Evolutionary conservation across 306 rosid genomes (phyloP).

Genomic region (Trichosanthes cucumerina): DNA sequence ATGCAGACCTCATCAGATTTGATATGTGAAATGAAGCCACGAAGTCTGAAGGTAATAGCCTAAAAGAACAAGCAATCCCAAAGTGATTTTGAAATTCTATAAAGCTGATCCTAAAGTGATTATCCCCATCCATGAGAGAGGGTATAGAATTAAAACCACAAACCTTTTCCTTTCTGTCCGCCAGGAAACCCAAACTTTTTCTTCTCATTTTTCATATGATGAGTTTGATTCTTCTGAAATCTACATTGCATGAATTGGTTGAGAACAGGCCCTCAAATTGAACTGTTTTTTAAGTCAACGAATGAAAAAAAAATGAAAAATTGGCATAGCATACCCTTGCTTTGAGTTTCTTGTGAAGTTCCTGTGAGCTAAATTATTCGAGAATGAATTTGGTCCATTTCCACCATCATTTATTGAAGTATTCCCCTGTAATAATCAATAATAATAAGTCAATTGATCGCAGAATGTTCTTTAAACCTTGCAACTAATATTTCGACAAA

Average conservation of each 20-base stretch:
- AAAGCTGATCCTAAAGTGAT: conserved; percentile 1
- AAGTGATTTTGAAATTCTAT: background rate
- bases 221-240: conserved; percentile 58
- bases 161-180: conserved; percentile 47
- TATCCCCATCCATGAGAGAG: background rate
- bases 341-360: conserved; percentile 39
- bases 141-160: conserved; percentile 16
- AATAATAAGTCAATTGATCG: background rate
- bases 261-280: conserved; percentile 6
- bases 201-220: conserved; percentile 36
- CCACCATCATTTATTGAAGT: conserved; percentile 20
- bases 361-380: conserved; percentile 39
- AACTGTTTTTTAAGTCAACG: conserved; percentile 1
- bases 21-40: background rate
- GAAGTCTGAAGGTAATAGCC: background rate
- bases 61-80: background rate
- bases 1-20: background rate
- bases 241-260: conserved; percentile 29
- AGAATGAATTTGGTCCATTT: conserved; percentile 34
- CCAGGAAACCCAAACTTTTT: conserved; percentile 29
- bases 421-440: conserved; percentile 39
- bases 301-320: conserved; percentile 20
- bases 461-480: conserved; percentile 1
- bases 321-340: conserved; percentile 33
- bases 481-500: background rate